These are phyloP conservation scores for Alternaria solani DNA, from an alignment of 2,329 filamentous ascomycete genomes.

Conservation along the genomic window DNA sequence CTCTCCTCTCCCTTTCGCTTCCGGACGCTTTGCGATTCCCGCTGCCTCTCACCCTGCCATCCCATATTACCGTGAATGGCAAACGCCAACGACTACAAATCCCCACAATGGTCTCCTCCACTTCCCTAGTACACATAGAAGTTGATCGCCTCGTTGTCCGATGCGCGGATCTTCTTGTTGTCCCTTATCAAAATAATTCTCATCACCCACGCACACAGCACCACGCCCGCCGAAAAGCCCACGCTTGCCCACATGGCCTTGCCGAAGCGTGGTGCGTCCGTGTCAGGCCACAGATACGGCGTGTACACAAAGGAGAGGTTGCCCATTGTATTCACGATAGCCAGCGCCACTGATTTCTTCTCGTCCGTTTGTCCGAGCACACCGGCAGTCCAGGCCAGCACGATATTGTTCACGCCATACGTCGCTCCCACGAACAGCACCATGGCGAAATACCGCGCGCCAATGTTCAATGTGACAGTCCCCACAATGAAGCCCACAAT, in stretches of 20 bases:
- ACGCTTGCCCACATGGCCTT: slow-evolving; percentile 31
- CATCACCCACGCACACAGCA: slow-evolving; percentile 21
- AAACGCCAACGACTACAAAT: neutral
- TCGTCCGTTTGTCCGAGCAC: slow-evolving; percentile 52
- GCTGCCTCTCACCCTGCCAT: neutral
- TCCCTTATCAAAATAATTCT: slow-evolving; percentile 20
- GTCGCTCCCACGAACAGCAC: slow-evolving; percentile 44
- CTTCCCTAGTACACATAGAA: slow-evolving; percentile 26
- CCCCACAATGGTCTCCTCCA: neutral
- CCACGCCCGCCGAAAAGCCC: slow-evolving; percentile 27
- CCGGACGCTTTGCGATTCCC: neutral
- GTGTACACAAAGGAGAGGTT: slow-evolving; percentile 52
- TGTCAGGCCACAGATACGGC: slow-evolving; percentile 36
- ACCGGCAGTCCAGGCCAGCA: slow-evolving; percentile 51
- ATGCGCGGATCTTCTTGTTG: slow-evolving; percentile 28
- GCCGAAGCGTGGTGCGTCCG: slow-evolving; percentile 25
- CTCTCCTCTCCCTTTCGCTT: neutral
- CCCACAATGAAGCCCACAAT: slow-evolving; percentile 44
- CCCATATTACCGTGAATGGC: neutral
- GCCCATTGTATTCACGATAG: slow-evolving; percentile 52
- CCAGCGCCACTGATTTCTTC: slow-evolving; percentile 52
- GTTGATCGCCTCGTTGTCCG: slow-evolving; percentile 21
- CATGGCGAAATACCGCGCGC: slow-evolving; percentile 44
- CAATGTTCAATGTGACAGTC: slow-evolving; percentile 35
- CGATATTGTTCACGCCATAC: slow-evolving; percentile 45